These are phyloP conservation scores for Pyrenula massariospora DNA, from an alignment of 495 filamentous ascomycete species.

Conservation along the genomic window DNA sequence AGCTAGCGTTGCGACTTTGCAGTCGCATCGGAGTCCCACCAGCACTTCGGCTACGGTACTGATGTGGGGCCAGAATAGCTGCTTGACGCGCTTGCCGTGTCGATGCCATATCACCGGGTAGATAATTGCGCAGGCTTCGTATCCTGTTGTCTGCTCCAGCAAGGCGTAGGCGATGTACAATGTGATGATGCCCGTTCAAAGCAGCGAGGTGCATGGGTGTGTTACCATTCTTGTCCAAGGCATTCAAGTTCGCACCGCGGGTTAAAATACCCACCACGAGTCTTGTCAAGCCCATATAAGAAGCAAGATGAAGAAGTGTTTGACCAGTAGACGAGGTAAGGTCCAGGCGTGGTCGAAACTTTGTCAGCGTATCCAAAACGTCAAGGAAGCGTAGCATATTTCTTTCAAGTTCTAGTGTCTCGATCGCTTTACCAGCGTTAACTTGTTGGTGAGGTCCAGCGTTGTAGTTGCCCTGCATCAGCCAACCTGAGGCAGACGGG, in stretches of 20 bases:
- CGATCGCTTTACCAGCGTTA: conserved; percentile 23
- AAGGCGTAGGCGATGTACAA: conserved; percentile 61
- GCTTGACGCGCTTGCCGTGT: conserved; percentile 47
- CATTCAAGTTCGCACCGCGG: conserved; percentile 65
- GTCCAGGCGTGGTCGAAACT: conserved; percentile 55
- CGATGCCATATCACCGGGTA: conserved; percentile 58
- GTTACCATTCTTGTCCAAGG: conserved; percentile 69
- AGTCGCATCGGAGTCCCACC: conserved; percentile 27
- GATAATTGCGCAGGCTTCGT: conserved; percentile 59
- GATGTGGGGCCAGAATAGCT: conserved; percentile 35
- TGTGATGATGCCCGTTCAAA: conserved; percentile 62
- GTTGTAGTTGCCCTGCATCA: conserved; percentile 30
- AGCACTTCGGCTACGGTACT: conserved; percentile 46
- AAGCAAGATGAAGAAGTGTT: conserved; percentile 73
- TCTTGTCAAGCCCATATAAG: conserved; percentile 59
- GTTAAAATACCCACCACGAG: conserved; percentile 73
- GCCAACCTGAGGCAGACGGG: conserved; percentile 30
- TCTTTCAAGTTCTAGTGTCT: conserved; percentile 49
- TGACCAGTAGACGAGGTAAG: conserved; percentile 54
- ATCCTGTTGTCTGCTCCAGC: conserved; percentile 60
- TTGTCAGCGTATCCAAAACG: conserved; percentile 66
- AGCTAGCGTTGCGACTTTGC: conserved; percentile 52
- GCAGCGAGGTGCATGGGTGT: conserved; percentile 76
- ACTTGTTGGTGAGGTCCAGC: conserved; percentile 29
- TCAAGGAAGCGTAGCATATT: conserved; percentile 65